Evolutionary conservation across 2,329 filamentous ascomycete genomes (phyloP).

Genomic region (Teratosphaeria destructans): DNA sequence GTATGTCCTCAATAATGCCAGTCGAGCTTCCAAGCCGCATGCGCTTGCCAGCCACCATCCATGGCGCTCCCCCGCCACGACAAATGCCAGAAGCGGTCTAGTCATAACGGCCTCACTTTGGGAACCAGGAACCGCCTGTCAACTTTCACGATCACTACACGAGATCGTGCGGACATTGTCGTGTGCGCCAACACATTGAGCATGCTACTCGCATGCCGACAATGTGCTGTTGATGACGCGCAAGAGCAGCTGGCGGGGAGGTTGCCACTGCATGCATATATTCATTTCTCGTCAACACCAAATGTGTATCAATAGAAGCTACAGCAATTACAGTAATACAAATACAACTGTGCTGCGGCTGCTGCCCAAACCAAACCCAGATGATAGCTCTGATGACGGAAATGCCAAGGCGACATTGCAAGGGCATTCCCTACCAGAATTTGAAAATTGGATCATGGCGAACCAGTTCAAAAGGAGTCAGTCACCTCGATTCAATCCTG

Average conservation of each 20-base stretch:
- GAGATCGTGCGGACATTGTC: not conserved
- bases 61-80: not conserved
- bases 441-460: not conserved
- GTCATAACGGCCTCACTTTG: not conserved
- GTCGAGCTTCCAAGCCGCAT: not conserved
- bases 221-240: not conserved
- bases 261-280: not conserved
- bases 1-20: not conserved
- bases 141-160: not conserved
- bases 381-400: not conserved
- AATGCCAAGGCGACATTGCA: not conserved
- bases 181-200: not conserved
- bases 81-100: not conserved
- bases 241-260: not conserved
- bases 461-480: not conserved
- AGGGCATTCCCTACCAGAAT: not conserved
- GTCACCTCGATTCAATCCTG: no score
- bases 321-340: not conserved
- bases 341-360: not conserved
- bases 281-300: not conserved
- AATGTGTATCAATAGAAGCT: not conserved
- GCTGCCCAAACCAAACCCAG: not conserved
- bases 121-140: not conserved
- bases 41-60: not conserved
- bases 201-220: not conserved